Evolutionary conservation across 2,329 filamentous ascomycete species (phyloP).

Genomic region (Apiospora koreana): DNA sequence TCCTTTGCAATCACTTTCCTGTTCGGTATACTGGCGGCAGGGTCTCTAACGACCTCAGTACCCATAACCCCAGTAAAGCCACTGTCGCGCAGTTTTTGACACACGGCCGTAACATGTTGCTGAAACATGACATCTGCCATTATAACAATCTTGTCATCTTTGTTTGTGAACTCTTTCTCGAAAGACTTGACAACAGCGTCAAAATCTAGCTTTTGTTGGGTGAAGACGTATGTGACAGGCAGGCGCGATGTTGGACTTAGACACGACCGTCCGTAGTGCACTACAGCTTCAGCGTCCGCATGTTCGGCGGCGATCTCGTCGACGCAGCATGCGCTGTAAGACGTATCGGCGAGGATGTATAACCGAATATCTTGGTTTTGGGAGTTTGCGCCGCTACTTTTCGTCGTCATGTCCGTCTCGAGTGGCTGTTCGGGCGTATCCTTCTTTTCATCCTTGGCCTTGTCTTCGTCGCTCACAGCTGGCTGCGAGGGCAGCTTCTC

Average conservation of each 20-base stretch:
- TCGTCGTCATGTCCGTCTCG: constrained; percentile 14
- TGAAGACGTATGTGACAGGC: constrained; percentile 91
- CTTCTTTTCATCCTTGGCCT: constrained; percentile 15
- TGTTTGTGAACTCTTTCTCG: constrained; percentile 59
- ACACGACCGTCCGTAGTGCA: constrained; percentile 93
- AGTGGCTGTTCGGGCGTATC: neutral
- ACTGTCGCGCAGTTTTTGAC: constrained; percentile 50
- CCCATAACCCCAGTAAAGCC: constrained; percentile 74
- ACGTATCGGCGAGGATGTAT: constrained; percentile 91
- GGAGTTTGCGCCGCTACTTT: neutral
- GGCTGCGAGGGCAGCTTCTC: constrained; percentile 20
- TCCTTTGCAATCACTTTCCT: constrained; percentile 49
- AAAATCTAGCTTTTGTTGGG: constrained; percentile 67
- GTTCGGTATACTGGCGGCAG: constrained; percentile 81
- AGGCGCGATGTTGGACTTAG: constrained; percentile 85
- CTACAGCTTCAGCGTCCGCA: constrained; percentile 83
- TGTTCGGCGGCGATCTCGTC: constrained; percentile 97
- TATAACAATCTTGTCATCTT: constrained; percentile 69
- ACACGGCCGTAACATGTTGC: constrained; percentile 66
- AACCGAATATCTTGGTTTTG: constrained; percentile 43
- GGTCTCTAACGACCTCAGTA: constrained; percentile 75
- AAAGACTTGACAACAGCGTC: constrained; percentile 63
- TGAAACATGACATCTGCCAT: constrained; percentile 91
- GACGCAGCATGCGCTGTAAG: constrained; percentile 95
- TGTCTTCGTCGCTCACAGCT: neutral